Evolutionary conservation across 768 basidiomycete species (phyloP), one percentile per base, ranked within the genome.

Genomic region (Hygrocybe punicea): DNA sequence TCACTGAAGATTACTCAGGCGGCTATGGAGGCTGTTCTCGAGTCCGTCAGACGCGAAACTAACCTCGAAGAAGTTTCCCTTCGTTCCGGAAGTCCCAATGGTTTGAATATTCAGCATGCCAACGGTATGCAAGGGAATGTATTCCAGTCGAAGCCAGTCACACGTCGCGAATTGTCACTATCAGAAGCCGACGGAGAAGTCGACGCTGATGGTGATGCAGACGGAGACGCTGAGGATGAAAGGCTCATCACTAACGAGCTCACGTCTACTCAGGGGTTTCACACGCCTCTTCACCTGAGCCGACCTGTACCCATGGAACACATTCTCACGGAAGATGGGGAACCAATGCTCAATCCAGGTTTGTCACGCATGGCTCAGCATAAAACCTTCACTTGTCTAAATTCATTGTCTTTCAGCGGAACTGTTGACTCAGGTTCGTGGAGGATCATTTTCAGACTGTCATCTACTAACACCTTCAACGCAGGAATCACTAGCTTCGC

Each of bases 301-400:
- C 72, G 71, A 33, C 72, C 78, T 11, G 75, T 73, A 40, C 73
- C 76, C 14, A 78, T 79, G 77, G 81, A 81, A 58, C 76, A 81
- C 59, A 80, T 84, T 60, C 71, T 84, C 14, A 84, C 82, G 2
- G 84, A 84, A 63, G 84, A 86, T 64, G 84, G 81, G 8, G 82
- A 82, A 63, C 80, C 83, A 5, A 86, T 86, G 82, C 69, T 87
- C 61, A 84, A 84, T 67, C 83, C 85, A 71, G 84, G 85, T 86
- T 42, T 24, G 81, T 71, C 16, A n/a, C 42, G 21, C 46, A 46
- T 44, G 42, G 48, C 40, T 25, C 29, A 45, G 39, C 35, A 3
- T 11, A 19, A 21, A 45, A 65, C 65, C 61, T 53, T 7, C 5
- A 39, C 2, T 5, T 53, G 45, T 54, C 21, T 14, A 29, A 59